Evolutionary conservation across 2,329 filamentous ascomycete genomes (phyloP), one percentile per base, ranked within the genome.

Genomic region (Ophiocordyceps camponoti-saundersi): DNA sequence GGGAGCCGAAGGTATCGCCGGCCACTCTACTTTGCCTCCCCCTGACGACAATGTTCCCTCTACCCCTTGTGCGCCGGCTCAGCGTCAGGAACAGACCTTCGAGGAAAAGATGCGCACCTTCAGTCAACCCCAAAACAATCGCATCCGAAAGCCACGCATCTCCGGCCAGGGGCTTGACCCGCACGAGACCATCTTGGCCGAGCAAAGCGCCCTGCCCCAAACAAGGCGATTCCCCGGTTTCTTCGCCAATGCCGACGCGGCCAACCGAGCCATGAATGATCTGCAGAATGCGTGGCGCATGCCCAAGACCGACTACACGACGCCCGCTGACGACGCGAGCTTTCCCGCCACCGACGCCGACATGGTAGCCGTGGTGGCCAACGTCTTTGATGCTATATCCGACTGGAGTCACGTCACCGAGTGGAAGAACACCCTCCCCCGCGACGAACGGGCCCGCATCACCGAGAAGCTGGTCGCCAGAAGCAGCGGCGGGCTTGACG

Each of bases 321-420:
- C 44, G 32, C 53, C 53, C 16, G 36, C 21, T 11, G 41, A 46
- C 0, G 53, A 56, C 41, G 18, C 29, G 6, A 50, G 50, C 2
- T 56, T 55, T 36, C 53, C 53, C 3, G 18, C 21, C 1, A 39
- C 42, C 16, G 48, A 51, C 6, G 46, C 22, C 1, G 50, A 49
- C n/a, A 51, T 44, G 44, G 29, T 47, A 13, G 44, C n/a, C 6
- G 46, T 47, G n/a, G 51, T 54, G 11, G 47, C 47, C 44, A 46
- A 47, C 16, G 36, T 56, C 2, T 52, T 57, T 30, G 49, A 55
- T 6, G 53, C 56, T 44, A 55, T 58, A 44, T 53, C 48, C 23
- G 53, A 56, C 49, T 58, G 55, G 55, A 46, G 45, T 10, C 43
- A 48, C 22, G 51, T 55, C 20, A 46, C 50, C 6, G 55, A 57